Conservation (phyloP, 805 yeast genomes). For the Suhomyces faveliae region DNA sequence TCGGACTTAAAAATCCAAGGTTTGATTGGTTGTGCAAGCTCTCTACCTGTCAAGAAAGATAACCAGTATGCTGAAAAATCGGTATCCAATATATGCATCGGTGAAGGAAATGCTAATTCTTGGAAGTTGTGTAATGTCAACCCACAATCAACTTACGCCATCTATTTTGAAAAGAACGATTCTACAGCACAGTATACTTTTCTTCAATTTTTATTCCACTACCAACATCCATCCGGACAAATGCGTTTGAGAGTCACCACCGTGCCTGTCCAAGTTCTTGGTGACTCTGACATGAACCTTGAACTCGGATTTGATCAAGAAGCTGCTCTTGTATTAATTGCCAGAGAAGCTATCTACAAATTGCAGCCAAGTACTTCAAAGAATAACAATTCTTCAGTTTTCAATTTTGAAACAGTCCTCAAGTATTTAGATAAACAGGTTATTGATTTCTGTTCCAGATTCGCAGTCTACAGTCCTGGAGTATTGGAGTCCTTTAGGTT, state of each 20-base stretch:
- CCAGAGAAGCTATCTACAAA: conserved; percentile 51
- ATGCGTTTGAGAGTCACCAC: conserved; percentile 63
- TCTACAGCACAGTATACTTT: conserved; percentile 28
- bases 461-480: conserved; percentile 49
- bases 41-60: conserved; percentile 35
- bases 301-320: conserved; percentile 63
- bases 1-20: conserved; percentile 55
- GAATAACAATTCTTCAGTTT: conserved; percentile 15
- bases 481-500: conserved; percentile 49
- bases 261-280: conserved; percentile 42
- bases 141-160: conserved; percentile 58
- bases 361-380: conserved; percentile 23
- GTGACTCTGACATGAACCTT: conserved; percentile 40
- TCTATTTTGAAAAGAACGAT: conserved; percentile 53
- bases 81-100: conserved; percentile 39
- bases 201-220: conserved; percentile 57
- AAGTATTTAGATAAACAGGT: conserved; percentile 50
- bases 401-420: conserved; percentile 33
- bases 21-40: conserved; percentile 60
- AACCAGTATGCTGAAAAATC: conserved; percentile 18
- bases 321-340: conserved; percentile 61
- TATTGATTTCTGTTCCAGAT: conserved; percentile 46
- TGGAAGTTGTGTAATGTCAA: conserved; percentile 59
- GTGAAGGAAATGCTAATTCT: conserved; percentile 52
- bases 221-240: conserved; percentile 61